Conservation (phyloP, 345 rosid species). For the Raphanus raphanistrum region DNA sequence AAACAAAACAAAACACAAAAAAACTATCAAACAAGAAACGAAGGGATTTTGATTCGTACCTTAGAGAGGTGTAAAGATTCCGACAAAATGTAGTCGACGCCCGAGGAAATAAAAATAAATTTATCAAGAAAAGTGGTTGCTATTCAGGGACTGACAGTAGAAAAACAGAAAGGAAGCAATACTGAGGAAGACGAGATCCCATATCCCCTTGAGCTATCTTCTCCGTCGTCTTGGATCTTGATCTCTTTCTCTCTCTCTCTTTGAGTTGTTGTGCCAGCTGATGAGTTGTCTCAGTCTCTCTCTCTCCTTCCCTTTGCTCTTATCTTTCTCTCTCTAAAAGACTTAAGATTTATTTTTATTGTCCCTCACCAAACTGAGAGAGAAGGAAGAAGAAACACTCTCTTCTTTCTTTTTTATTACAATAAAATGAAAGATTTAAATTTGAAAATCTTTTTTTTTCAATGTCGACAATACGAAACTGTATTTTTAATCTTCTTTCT, state of each 20-base stretch:
- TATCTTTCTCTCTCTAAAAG: constrained; percentile 19
- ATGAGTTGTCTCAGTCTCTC: constrained; percentile 34
- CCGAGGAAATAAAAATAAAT: neutral
- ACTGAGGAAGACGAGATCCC: constrained; percentile 29
- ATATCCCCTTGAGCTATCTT: constrained; percentile 32
- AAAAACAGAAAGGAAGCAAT: constrained; percentile 26
- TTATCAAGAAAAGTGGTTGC: constrained; percentile 12
- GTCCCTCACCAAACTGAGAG: constrained; percentile 35
- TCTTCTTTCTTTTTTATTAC: neutral
- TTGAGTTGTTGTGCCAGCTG: constrained; percentile 25
- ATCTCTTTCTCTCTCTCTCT: constrained; percentile 8
- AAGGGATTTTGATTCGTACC: constrained; percentile 12
- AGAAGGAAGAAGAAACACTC: constrained; percentile 32
- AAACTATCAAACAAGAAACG: constrained; percentile 20
- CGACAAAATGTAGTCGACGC: constrained; percentile 26
- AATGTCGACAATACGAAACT: constrained; percentile 5
- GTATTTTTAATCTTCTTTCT: too few species aligned
- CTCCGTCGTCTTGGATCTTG: constrained; percentile 36
- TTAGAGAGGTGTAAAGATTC: constrained; percentile 8
- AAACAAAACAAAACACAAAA: neutral
- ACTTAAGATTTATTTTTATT: constrained; percentile 21
- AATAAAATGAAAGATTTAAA: neutral
- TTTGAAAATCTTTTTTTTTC: neutral
- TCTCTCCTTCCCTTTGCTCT: neutral
- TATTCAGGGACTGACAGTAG: constrained; percentile 32